Percentiles rank a stretch among this genome's conserved stretches.
Evolutionary conservation across 257 asterid species (phyloP).

Genomic region (Solanum tacnaense): DNA sequence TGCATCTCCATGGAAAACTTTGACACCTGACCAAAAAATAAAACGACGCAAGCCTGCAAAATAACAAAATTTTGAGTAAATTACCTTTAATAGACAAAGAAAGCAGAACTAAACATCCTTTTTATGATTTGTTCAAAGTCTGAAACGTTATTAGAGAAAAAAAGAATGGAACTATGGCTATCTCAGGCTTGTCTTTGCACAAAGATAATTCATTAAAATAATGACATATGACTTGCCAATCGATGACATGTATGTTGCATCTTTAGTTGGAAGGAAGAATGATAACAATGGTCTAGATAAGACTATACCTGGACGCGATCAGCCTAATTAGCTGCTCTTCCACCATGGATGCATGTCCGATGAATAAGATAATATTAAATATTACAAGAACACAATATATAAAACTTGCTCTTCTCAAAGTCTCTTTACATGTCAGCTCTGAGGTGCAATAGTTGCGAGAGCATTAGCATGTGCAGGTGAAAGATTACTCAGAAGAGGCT

Average conservation of each 20-base stretch:
- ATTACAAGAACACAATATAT: not conserved
- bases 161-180: not conserved
- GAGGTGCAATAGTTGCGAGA: conserved; percentile 74
- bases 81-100: not conserved
- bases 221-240: not conserved
- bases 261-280: not conserved
- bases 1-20: not conserved
- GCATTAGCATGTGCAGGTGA: conserved; percentile 85
- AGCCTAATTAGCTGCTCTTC: conserved; percentile 7
- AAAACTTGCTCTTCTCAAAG: not conserved
- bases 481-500: conserved; percentile 77
- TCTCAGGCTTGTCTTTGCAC: not conserved
- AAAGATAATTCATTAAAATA: not conserved
- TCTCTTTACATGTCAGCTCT: conserved; percentile 34
- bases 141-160: not conserved
- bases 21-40: not conserved
- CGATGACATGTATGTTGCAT: not conserved
- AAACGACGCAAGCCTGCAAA: not conserved
- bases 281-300: not conserved
- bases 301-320: not conserved
- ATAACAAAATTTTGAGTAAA: not conserved
- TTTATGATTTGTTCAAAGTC: not conserved
- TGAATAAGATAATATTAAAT: not conserved
- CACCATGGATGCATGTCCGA: not conserved
- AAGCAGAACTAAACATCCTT: not conserved